Percentiles rank a stretch among this genome's conserved stretches.
Evolutionary conservation across 768 basidiomycete species (phyloP).

Genomic region (Trametes cingulata): DNA sequence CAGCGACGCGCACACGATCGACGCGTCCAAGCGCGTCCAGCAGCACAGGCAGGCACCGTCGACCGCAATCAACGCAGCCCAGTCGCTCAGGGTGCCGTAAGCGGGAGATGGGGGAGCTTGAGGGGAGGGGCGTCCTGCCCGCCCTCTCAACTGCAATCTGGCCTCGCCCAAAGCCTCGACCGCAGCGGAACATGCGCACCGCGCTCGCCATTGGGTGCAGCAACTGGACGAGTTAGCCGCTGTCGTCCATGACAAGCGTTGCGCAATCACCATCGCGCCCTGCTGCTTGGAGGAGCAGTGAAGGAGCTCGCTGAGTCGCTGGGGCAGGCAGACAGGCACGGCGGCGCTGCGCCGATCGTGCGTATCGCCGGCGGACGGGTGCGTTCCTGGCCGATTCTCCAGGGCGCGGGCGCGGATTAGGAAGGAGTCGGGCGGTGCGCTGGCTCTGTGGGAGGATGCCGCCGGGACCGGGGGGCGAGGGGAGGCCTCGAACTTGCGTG

Average conservation of each 20-base stretch:
- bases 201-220: too few relatives aligned
- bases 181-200: too few relatives aligned
- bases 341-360: too few relatives aligned
- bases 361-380: not conserved
- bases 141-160: not conserved
- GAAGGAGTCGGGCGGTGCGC: not conserved
- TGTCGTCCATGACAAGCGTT: not conserved
- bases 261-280: too few relatives aligned
- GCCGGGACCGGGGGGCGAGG: not conserved
- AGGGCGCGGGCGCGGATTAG: not conserved
- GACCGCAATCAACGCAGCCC: not conserved
- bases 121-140: not conserved
- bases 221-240: too few relatives aligned
- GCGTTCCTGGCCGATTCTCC: conserved; percentile 1
- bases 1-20: not conserved
- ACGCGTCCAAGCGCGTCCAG: not conserved
- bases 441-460: not conserved
- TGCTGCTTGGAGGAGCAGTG: too few relatives aligned
- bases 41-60: not conserved
- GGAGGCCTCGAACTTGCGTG: not conserved
- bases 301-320: not conserved
- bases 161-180: too few relatives aligned
- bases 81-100: not conserved
- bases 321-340: not conserved
- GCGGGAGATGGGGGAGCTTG: not conserved